Conservation (phyloP, 1,139 yeast species). For the Debaryomyces sp. region DNA sequence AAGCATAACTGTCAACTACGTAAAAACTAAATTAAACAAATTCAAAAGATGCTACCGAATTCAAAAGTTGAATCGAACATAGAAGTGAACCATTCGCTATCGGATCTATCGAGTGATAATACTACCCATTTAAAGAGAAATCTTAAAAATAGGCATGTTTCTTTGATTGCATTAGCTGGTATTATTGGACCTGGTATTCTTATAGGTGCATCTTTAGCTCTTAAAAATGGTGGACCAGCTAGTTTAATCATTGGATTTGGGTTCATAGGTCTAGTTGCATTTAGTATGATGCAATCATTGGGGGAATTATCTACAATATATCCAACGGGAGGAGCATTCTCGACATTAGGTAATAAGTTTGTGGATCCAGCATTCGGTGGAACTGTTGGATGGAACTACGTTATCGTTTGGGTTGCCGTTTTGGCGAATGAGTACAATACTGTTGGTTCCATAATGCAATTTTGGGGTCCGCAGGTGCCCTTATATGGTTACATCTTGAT, state of each 20-base stretch:
- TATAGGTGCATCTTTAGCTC: conserved; percentile 50
- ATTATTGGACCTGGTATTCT: conserved; percentile 59
- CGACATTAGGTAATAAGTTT: conserved; percentile 53
- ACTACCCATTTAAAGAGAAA: conserved; percentile 27
- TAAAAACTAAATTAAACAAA: background rate
- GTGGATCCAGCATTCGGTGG: conserved; percentile 63
- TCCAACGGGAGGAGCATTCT: conserved; percentile 57
- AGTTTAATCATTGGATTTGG: conserved; percentile 48
- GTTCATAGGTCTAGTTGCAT: conserved; percentile 56
- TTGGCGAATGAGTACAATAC: conserved; percentile 62
- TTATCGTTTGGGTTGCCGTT: conserved; percentile 63
- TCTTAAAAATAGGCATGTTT: conserved; percentile 46
- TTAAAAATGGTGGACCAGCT: conserved; percentile 46
- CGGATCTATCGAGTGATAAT: background rate
- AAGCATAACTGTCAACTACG: too few relatives aligned
- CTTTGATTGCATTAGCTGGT: conserved; percentile 55
- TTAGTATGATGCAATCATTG: conserved; percentile 58
- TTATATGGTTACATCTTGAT: conserved; percentile 59
- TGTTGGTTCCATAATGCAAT: conserved; percentile 53
- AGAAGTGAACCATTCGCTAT: background rate
- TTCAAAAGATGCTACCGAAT: background rate
- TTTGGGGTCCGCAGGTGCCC: conserved; percentile 65
- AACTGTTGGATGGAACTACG: conserved; percentile 64
- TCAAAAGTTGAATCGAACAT: conserved; percentile 2
- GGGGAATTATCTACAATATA: conserved; percentile 59